Percentiles rank a stretch among this genome's conserved stretches.
These are phyloP conservation scores for Pleurotus pulmonarius DNA, from an alignment of 768 basidiomycete species.

Conservation along the genomic window DNA sequence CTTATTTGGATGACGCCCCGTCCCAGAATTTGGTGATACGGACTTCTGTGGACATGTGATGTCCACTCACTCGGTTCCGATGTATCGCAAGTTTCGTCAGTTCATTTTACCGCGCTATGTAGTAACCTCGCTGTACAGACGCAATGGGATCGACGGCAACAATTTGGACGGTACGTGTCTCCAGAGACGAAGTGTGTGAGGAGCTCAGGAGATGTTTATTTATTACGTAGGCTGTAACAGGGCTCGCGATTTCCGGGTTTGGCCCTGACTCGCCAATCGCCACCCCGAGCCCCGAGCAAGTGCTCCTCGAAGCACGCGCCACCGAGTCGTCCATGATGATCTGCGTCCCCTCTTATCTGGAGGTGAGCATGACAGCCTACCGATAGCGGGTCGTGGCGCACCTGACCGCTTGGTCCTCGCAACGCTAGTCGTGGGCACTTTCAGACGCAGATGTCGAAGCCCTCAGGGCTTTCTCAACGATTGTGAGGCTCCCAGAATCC, in stretches of 20 bases:
- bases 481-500: no score
- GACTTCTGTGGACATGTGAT: conserved; percentile 19
- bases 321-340: conserved; percentile 11
- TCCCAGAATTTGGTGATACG: conserved; percentile 18
- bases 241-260: conserved; percentile 18
- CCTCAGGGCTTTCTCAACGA: no score
- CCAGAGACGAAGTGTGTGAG: neutral
- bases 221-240: conserved; percentile 5
- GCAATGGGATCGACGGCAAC: conserved; percentile 13
- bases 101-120: neutral
- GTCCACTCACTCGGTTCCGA: conserved; percentile 16
- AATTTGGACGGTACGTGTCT: conserved; percentile 9
- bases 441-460: conserved; percentile 3
- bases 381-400: no score
- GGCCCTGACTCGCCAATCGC: conserved; percentile 14
- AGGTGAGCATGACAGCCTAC: conserved; percentile 16
- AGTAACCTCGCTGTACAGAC: conserved; percentile 12
- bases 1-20: neutral
- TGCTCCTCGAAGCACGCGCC: conserved; percentile 11
- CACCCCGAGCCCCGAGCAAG: conserved; percentile 13
- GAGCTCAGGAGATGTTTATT: no score
- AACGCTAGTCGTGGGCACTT: conserved; percentile 18
- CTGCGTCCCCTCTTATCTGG: conserved; percentile 16
- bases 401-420: neutral
- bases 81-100: conserved; percentile 20